Base-by-base conservation (phyloP, 2,329 filamentous ascomycete species). In the Aureobasidium sp. region DNA sequence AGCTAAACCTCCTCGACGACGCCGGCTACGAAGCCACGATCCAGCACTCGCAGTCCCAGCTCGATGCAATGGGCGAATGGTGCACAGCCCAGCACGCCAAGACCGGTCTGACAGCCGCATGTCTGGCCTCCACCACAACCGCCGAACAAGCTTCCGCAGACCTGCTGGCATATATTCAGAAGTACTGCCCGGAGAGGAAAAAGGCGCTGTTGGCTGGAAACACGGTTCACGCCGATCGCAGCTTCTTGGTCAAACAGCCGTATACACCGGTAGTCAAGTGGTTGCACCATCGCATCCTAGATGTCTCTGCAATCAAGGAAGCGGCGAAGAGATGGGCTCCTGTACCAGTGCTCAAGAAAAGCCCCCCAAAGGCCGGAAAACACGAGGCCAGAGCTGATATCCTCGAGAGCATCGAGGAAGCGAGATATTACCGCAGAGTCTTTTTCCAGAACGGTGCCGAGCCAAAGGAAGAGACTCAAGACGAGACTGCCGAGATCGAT, bases 261-360 rank as follows among this genome's bases (percentile, higher is more conserved):
- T 99, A 93, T 74, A 82, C 79, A 40, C 77, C 79, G 62, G 84
- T 96, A 1, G 75, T 89, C 51, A 83, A 88, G 60, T 84, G 94
- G 73, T 77, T 99, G 65, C 89, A 95, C 74, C 91, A 99, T 74
- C 84, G 94, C 17, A 88, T 99, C 64, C 76, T 97, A 50, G 94
- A 99, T 71, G 90, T 97, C 59, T 96, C 91, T 73, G 83, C 85
- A 49, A 83, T 97, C 69, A 97, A 97, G 76, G 94, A 99, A 77
- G 92, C 90, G 23, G 88, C 86, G 19, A 83, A 84, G 65, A 81
- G 93, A 47, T 99, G 94, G 93, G 86, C 84, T 45, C 79, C 80
- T 1, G 72, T 78, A n/a, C 78, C 82, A 8, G 71, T 89, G 9
- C 69, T 88, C 63, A 76, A 77, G 60, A 77, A 78, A 46, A 84